phyloP scores from a whole-genome alignment of 345 rosid species.

The Brassica carinata region DNA sequence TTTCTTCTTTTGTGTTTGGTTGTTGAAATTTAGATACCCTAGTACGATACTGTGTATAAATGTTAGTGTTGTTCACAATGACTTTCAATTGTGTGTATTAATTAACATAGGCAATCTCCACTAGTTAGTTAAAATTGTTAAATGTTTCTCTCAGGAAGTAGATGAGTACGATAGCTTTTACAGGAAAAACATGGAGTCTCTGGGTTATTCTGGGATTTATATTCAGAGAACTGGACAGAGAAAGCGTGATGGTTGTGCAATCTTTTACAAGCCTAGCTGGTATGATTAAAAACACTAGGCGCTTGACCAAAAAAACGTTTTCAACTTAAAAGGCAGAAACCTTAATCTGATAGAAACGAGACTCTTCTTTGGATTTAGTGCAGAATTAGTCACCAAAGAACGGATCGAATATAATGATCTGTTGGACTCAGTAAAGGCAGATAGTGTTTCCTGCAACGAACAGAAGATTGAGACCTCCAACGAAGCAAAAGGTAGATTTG shows the following conservation, averaged over 20 bases:
- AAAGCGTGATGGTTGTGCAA: slow-evolving; percentile 92
- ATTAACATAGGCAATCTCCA: neutral
- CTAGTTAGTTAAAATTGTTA: slow-evolving; percentile 17
- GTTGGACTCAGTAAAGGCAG: slow-evolving; percentile 50
- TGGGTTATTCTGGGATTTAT: slow-evolving; percentile 74
- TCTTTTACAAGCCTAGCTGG: slow-evolving; percentile 75
- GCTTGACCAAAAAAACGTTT: neutral
- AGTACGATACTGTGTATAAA: neutral
- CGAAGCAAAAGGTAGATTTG: slow-evolving; percentile 39
- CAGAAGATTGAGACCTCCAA: slow-evolving; percentile 33
- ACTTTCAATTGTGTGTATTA: neutral
- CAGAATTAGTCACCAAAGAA: slow-evolving; percentile 74
- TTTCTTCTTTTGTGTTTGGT: neutral
- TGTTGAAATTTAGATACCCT: neutral
- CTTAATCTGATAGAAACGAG: slow-evolving; percentile 19
- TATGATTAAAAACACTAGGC: slow-evolving; percentile 27
- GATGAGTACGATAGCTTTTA: slow-evolving; percentile 83
- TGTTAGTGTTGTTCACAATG: neutral
- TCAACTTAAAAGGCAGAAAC: neutral
- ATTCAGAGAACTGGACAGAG: slow-evolving; percentile 75
- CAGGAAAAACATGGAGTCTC: slow-evolving; percentile 56
- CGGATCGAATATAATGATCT: slow-evolving; percentile 91
- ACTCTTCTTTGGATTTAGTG: slow-evolving; percentile 53
- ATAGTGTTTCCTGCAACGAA: slow-evolving; percentile 31
- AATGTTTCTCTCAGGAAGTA: slow-evolving; percentile 65